These are phyloP conservation scores for Luvunga scandens DNA, from an alignment of 345 rosid genomes.

Conservation along the genomic window DNA sequence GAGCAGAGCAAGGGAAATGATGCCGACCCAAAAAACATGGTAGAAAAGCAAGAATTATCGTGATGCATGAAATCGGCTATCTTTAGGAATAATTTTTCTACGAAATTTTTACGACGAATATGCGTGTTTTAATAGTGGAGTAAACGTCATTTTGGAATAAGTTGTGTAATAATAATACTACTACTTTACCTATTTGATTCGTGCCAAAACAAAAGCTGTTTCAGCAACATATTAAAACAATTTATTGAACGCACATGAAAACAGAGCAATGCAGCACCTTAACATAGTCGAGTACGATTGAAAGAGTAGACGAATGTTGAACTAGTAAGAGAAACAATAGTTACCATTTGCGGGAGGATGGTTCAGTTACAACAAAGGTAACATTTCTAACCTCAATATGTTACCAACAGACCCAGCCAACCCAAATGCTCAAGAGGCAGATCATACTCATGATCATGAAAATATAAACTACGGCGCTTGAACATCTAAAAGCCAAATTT, in stretches of 20 bases:
- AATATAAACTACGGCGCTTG: constrained; percentile 27
- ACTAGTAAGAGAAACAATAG: constrained; percentile 6
- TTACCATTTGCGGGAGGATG: constrained; percentile 19
- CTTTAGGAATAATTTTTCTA: constrained; percentile 2
- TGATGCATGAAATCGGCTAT: background rate
- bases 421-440: constrained; percentile 17
- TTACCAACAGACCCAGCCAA: constrained; percentile 25
- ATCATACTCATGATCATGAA: constrained; percentile 7
- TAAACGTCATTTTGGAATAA: background rate
- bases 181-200: background rate
- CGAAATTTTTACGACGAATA: background rate
- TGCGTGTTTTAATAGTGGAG: background rate
- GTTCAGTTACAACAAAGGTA: constrained; percentile 10
- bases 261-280: background rate
- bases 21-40: background rate
- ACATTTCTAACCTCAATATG: background rate
- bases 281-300: background rate
- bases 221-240: background rate
- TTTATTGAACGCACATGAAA: background rate
- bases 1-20: constrained; percentile 14
- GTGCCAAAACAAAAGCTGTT: background rate
- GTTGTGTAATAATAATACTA: background rate
- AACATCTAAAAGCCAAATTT: constrained; percentile 34
- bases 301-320: background rate
- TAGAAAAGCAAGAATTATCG: background rate